These are phyloP conservation scores for Stachybotrys chlorohalonatus DNA, from an alignment of 2,329 filamentous ascomycete genomes.

Conservation along the genomic window DNA sequence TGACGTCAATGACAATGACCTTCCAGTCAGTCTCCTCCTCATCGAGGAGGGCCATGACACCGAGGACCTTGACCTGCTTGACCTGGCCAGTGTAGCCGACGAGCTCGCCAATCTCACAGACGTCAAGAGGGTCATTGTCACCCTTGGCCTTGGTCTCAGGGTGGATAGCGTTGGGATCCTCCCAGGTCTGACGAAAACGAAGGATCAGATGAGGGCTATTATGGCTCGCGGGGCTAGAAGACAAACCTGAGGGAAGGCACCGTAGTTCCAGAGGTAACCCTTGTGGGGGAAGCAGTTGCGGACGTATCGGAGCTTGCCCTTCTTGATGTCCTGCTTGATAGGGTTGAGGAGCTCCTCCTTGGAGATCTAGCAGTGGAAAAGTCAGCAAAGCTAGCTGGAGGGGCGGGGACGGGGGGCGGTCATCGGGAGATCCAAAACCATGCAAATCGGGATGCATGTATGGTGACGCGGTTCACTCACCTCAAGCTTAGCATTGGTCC, in stretches of 20 bases:
- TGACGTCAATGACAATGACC: slow-evolving; percentile 98
- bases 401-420: not conserved
- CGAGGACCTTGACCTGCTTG: slow-evolving; percentile 99
- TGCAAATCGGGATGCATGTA: not conserved
- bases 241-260: slow-evolving; percentile 88
- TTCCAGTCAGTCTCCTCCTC: slow-evolving; percentile 99
- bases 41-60: slow-evolving; percentile 97
- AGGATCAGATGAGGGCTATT: not conserved
- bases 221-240: not conserved
- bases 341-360: slow-evolving; percentile 98
- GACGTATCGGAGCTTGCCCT: slow-evolving; percentile 98
- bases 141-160: slow-evolving; percentile 99
- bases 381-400: slow-evolving; percentile 11
- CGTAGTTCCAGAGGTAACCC: slow-evolving; percentile 99
- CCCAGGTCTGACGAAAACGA: slow-evolving; percentile 67
- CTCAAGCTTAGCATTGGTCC: slow-evolving; percentile 99
- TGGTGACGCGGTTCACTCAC: slow-evolving; percentile 40
- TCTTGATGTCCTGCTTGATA: slow-evolving; percentile 99
- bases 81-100: slow-evolving; percentile 93
- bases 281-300: slow-evolving; percentile 99
- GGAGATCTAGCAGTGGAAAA: slow-evolving; percentile 62
- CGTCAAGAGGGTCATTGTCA: slow-evolving; percentile 97
- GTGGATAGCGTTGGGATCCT: slow-evolving; percentile 92
- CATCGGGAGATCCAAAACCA: slow-evolving; percentile 3
- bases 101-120: slow-evolving; percentile 98